A percentile compares a stretch with the other conserved stretches of the same genome.
Conservation (phyloP, 2,329 filamentous ascomycete genomes). For the Penicillium sp. region DNA sequence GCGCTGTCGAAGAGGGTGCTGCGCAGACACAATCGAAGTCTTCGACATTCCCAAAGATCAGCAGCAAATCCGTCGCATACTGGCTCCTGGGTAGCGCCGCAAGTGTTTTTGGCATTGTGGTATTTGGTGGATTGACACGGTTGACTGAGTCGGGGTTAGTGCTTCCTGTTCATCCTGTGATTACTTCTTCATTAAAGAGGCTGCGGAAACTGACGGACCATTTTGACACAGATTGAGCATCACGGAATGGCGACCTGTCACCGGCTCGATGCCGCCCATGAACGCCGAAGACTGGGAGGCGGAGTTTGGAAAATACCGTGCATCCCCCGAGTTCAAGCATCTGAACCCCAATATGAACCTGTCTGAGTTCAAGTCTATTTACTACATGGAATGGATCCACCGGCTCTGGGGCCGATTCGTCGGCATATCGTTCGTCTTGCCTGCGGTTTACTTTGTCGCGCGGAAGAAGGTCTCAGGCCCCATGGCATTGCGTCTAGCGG, state of each 20-base stretch:
- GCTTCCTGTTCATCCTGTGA: not conserved
- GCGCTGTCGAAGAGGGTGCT: slow-evolving; percentile 20
- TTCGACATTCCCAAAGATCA: slow-evolving; percentile 53
- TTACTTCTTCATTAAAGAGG: not conserved
- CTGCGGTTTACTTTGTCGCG: slow-evolving; percentile 80
- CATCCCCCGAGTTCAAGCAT: slow-evolving; percentile 85
- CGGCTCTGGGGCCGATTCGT: slow-evolving; percentile 90
- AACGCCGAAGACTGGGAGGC: slow-evolving; percentile 77
- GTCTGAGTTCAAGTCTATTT: slow-evolving; percentile 94
- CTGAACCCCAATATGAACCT: slow-evolving; percentile 91
- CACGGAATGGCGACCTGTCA: slow-evolving; percentile 97
- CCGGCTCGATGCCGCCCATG: slow-evolving; percentile 79
- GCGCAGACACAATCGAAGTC: slow-evolving; percentile 28
- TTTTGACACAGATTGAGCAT: slow-evolving; percentile 68
- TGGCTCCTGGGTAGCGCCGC: slow-evolving; percentile 88
- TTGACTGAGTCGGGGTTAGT: slow-evolving; percentile 86
- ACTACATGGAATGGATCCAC: slow-evolving; percentile 99
- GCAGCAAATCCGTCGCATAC: slow-evolving; percentile 72
- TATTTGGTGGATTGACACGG: slow-evolving; percentile 88
- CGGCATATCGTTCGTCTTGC: slow-evolving; percentile 80
- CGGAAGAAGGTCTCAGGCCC: slow-evolving; percentile 68
- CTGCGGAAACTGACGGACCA: slow-evolving; percentile 10
- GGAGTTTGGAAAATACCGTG: slow-evolving; percentile 87
- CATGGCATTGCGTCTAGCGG: slow-evolving; percentile 71
- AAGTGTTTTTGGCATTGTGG: slow-evolving; percentile 93